These are phyloP conservation scores for Oidiodendron maius DNA, from an alignment of 495 filamentous ascomycete genomes.

Conservation along the genomic window DNA sequence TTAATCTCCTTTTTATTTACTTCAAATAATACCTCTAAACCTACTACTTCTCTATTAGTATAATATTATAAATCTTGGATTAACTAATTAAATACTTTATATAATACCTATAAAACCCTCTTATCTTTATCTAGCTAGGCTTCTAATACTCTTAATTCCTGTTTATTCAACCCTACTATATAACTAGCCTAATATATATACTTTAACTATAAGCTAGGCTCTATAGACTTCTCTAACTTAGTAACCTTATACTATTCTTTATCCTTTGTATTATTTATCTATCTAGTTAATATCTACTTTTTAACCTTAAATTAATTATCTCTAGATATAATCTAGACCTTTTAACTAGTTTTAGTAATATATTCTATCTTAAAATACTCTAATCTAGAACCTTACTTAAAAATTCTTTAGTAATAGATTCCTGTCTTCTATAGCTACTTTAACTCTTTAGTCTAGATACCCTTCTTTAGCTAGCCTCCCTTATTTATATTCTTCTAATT, in stretches of 20 bases:
- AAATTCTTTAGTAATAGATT: background rate
- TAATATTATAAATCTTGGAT: background rate
- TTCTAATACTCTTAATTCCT: background rate
- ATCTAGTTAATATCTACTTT: background rate
- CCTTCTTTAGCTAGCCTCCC: background rate
- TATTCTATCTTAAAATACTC: background rate
- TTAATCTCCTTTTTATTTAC: background rate
- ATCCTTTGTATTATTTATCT: background rate
- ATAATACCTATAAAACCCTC: background rate
- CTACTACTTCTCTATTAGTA: background rate
- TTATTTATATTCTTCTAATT: background rate
- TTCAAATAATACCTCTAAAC: background rate
- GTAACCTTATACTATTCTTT: background rate
- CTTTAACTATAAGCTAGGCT: background rate
- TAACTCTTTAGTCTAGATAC: background rate
- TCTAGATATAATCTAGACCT: background rate
- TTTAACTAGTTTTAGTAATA: background rate
- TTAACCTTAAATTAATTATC: background rate
- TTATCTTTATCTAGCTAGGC: background rate
- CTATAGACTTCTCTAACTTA: background rate
- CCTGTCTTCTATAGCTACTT: background rate
- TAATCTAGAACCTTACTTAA: background rate
- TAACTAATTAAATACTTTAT: constrained; percentile 1
- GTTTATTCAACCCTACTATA: background rate
- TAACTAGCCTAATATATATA: background rate